Base-by-base conservation (phyloP, 768 basidiomycete species). In the Trametes cubensis region DNA sequence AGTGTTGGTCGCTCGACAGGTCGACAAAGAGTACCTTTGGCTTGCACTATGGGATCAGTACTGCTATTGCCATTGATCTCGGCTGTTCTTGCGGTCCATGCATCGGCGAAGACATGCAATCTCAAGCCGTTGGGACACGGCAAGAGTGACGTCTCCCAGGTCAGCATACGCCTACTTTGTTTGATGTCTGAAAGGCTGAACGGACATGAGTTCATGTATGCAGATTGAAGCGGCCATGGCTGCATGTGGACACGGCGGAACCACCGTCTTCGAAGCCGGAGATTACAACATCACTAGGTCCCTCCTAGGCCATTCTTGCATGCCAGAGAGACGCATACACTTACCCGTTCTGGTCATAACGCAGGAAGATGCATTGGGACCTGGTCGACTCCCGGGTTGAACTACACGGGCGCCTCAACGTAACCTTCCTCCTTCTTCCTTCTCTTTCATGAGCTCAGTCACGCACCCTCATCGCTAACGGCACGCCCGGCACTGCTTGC, bases 281-380 rank as follows among this genome's bases (percentile, higher is more conserved):
- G 69, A 73, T 5, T 84, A 77, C 65, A 84, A 83, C 63, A 81
- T 85, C 21, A 85, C 84, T 0, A 76, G 81, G 83, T 80, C 34
- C 23, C 68, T 51, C 13, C 11, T 20, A 21, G 20, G n/a, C 15
- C 25, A 6, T 45, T 47, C 49, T 7, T 18, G n/a, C 11, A 10
- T 4, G 25, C 6, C 34, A 11, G 5, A 6, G 11, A 34, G 34
- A 6, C 4, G n/a, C 28, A 4, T 17, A 7, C 5, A 8, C 21
- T 34, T 20, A n/a, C 45, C 17, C 14, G 39, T 6, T 34, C 30
- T 28, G 3, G 41, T 25, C 44, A 34, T 34, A 28, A 38, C 30
- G 34, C 15, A 83, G 82, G 68, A 84, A 83, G 63, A 81, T 85
- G 82, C 79, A 75, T 0, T 85, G 83, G 83, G 68, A 84, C 59